phyloP scores from a whole-genome alignment of 805 yeast genomes.

The Pichia gijzeniarum region DNA sequence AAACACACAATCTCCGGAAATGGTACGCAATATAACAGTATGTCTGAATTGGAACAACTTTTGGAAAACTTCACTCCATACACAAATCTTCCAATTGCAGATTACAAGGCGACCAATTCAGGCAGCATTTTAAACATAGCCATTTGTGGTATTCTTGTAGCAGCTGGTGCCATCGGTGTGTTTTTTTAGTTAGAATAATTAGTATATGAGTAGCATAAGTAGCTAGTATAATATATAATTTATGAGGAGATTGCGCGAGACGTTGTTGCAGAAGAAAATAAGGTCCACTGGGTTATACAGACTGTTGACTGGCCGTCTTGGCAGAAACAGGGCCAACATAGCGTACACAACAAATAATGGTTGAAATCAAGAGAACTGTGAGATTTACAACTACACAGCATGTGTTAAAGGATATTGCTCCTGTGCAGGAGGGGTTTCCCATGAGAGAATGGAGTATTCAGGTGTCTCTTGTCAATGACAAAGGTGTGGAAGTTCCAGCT shows the following conservation, averaged over 20 bases:
- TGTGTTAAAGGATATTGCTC: constrained; percentile 70
- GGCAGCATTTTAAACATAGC: not conserved
- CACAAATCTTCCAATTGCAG: constrained; percentile 21
- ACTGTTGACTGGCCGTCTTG: no score
- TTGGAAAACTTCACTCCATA: constrained; percentile 18
- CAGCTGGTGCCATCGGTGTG: no score
- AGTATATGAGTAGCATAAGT: no score
- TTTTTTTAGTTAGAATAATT: no score
- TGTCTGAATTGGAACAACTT: not conserved
- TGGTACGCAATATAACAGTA: not conserved
- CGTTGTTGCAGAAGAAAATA: no score
- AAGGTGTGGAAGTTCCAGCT: constrained; percentile 82
- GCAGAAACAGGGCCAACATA: no score
- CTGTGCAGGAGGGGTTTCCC: constrained; percentile 86
- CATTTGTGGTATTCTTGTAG: not conserved
- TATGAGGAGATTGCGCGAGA: no score
- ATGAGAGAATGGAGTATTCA: constrained; percentile 91
- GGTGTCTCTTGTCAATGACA: constrained; percentile 65
- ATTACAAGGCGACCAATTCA: constrained; percentile 18
- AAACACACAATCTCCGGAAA: not conserved
- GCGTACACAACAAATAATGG: constrained; percentile 19
- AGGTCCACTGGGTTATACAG: no score
- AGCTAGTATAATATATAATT: no score
- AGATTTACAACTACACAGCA: constrained; percentile 84
- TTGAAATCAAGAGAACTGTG: constrained; percentile 73